phyloP scores from a whole-genome alignment of 2,329 filamentous ascomycete species.

The Onygenales sp. region DNA sequence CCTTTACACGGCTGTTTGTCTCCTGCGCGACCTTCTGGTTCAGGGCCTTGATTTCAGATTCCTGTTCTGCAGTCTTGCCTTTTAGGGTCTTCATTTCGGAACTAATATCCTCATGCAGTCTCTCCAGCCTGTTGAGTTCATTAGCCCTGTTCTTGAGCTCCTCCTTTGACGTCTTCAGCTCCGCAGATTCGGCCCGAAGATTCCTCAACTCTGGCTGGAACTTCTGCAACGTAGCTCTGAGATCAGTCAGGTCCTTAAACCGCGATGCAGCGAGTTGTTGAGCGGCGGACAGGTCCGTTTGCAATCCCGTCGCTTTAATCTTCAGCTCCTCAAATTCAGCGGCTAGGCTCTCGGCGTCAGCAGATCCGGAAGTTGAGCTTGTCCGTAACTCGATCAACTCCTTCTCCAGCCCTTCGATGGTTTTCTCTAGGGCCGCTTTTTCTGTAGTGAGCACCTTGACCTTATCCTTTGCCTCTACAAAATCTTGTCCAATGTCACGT shows the following conservation, averaged over 20 bases:
- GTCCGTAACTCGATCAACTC: conserved; percentile 53
- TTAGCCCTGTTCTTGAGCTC: conserved; percentile 55
- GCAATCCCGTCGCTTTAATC: conserved; percentile 56
- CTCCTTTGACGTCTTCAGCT: conserved; percentile 64
- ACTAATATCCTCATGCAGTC: conserved; percentile 70
- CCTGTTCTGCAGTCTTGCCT: conserved; percentile 61
- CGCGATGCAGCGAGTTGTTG: conserved; percentile 77
- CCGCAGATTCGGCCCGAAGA: conserved; percentile 65
- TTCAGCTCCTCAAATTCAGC: conserved; percentile 63
- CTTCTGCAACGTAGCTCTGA: conserved; percentile 71
- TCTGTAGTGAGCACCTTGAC: conserved; percentile 60
- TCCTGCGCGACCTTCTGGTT: conserved; percentile 72
- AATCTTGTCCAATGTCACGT: conserved; percentile 67
- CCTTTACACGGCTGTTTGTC: conserved; percentile 57
- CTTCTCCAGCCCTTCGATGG: conserved; percentile 59
- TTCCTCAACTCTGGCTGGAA: conserved; percentile 75
- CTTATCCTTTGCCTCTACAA: conserved; percentile 72
- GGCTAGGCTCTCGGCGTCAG: conserved; percentile 45
- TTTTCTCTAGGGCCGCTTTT: conserved; percentile 55
- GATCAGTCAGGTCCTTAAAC: conserved; percentile 77
- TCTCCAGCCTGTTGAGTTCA: conserved; percentile 68
- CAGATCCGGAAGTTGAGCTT: conserved; percentile 35
- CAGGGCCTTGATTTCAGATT: conserved; percentile 65
- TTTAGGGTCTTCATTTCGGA: conserved; percentile 62
- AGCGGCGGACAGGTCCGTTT: conserved; percentile 76